A percentile compares a stretch with the other conserved stretches of the same genome.
Conservation (phyloP, 2,329 filamentous ascomycete genomes). For the Apiospora pterosperma region DNA sequence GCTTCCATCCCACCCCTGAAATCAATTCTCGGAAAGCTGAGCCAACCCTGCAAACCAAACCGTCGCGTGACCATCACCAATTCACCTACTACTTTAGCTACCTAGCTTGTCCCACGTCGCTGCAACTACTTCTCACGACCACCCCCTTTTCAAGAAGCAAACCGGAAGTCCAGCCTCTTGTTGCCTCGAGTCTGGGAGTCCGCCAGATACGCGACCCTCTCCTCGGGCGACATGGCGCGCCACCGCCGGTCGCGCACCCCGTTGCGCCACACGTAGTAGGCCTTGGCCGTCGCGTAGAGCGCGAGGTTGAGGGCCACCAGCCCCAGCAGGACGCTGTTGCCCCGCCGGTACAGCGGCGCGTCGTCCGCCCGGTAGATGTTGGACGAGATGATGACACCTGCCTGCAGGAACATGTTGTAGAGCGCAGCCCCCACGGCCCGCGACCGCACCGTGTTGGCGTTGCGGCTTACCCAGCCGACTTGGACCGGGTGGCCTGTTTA, state of each 20-base stretch:
- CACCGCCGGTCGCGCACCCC: slow-evolving; percentile 32
- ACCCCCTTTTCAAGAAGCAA: not conserved
- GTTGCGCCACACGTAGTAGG: slow-evolving; percentile 37
- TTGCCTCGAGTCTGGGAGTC: slow-evolving; percentile 43
- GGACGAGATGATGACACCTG: slow-evolving; percentile 35
- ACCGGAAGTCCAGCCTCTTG: slow-evolving; percentile 21
- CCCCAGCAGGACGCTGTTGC: slow-evolving; percentile 34
- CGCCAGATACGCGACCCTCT: slow-evolving; percentile 39
- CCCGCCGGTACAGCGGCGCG: slow-evolving; percentile 33
- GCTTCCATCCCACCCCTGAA: not conserved
- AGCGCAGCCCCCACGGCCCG: slow-evolving; percentile 25
- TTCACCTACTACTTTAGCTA: not conserved
- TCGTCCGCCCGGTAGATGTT: slow-evolving; percentile 35
- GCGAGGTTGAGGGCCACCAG: slow-evolving; percentile 20
- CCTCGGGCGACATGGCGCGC: slow-evolving; percentile 34
- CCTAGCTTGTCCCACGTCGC: no score
- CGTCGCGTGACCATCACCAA: no score
- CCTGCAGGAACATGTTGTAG: slow-evolving; percentile 48
- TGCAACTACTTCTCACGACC: not conserved
- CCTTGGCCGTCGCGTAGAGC: slow-evolving; percentile 34
- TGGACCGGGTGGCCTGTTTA: slow-evolving; percentile 49
- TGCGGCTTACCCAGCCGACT: slow-evolving; percentile 55
- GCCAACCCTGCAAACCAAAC: not conserved
- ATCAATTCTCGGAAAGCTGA: not conserved
- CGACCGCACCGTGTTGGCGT: slow-evolving; percentile 56